Evolutionary conservation across 176 grass and related monocot genomes (phyloP), one percentile per base, ranked within the genome.

Genomic region (Tuctoria greenei): DNA sequence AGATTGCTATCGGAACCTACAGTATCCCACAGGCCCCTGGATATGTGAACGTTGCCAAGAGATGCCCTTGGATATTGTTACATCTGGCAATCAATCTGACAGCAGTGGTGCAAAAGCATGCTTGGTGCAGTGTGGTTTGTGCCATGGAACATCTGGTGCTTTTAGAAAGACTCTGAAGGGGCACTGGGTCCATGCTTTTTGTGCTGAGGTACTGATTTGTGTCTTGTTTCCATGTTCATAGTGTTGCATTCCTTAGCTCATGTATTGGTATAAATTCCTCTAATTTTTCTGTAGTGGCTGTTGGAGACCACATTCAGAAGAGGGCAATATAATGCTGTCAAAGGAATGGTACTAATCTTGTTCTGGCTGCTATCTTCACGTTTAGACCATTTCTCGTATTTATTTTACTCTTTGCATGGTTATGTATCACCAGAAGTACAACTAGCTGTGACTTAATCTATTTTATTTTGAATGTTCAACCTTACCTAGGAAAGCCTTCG

Each of bases 151-250:
- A 66, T 82, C 72, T 78, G 95, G 95, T 77, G 91, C 87, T 71
- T 90, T 99, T 80, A 86, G 91, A 54, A 99, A 90, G 80, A 88
- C 95, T 73, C 61, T 77, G 73, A 86, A 88, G 56, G 91, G 87
- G 47, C 85, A 90, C 35, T 99, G 95, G 89, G 87, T 95, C 78
- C 95, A 99, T 95, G 82, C 95, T 18, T 90, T 99, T 36, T 99
- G 95, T 88, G 92, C 95, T 13, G 91, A 99, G 93, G 93, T 97
- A 91, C 18, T 58, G 70, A 41, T 80, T 80, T 15, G 1, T 15
- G 1, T 46, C 23, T 42, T 26, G 65, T 57, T 55, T 79, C 64
- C 55, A 26, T 58, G 10, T 25, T 26, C 16, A 24, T 68, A 63
- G 47, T 28, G 23, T 4, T 45, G 16, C 18, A 61, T 76, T 49